Percentiles rank a stretch among this genome's conserved stretches.
Conservation (phyloP, 2,329 filamentous ascomycete genomes). For the Fusarium nematophilum region DNA sequence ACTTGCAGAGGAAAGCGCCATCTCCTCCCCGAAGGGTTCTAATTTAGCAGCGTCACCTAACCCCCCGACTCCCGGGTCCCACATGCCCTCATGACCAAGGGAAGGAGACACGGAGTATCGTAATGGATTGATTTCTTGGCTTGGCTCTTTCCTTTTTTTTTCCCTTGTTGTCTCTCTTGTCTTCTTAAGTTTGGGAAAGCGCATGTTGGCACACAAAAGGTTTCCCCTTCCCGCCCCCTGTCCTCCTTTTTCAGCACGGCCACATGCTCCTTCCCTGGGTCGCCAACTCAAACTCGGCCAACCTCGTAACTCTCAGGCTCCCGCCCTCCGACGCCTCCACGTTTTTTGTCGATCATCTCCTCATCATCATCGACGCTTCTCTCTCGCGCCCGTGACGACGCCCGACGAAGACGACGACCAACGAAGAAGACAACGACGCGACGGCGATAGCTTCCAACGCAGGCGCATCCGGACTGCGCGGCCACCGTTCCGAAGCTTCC, state of each 20-base stretch:
- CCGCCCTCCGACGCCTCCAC: conserved; percentile 23
- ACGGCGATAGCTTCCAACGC: conserved; percentile 4
- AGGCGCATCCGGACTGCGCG: conserved; percentile 6
- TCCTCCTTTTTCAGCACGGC: background rate
- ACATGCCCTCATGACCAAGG: conserved; percentile 28
- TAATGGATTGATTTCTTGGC: conserved; percentile 34
- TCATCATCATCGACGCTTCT: conserved; percentile 13
- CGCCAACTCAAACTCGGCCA: conserved; percentile 24
- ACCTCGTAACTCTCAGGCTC: conserved; percentile 12
- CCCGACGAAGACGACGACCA: background rate
- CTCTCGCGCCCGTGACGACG: background rate
- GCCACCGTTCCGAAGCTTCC: background rate
- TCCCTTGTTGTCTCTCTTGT: background rate
- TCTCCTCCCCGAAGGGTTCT: background rate
- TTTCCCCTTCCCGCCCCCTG: conserved; percentile 1
- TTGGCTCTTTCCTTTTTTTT: conserved; percentile 12
- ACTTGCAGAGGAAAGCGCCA: background rate
- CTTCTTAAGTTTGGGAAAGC: conserved; percentile 23
- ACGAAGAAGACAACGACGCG: too few relatives aligned
- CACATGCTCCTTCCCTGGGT: conserved; percentile 4
- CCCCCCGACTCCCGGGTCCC: conserved; percentile 22
- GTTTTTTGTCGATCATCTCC: conserved; percentile 30
- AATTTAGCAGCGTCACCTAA: background rate
- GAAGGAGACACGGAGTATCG: conserved; percentile 27
- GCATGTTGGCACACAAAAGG: conserved; percentile 10